A percentile compares a stretch with the other conserved stretches of the same genome.
phyloP scores from a whole-genome alignment of 177 flowering plant genomes.

The Vitis hybrid region DNA sequence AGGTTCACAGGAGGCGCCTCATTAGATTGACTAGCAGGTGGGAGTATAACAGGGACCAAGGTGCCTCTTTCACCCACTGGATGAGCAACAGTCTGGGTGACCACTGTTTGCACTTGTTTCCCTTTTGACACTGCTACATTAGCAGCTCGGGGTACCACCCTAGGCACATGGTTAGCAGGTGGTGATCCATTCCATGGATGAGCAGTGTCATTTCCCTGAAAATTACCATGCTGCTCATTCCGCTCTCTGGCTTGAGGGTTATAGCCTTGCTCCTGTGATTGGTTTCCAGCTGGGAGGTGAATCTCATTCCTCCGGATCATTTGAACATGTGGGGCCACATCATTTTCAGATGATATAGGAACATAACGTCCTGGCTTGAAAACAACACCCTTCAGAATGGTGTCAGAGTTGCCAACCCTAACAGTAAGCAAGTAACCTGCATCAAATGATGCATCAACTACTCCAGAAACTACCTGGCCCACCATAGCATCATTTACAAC shows the following conservation, averaged over 20 bases:
- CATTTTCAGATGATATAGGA: constrained; percentile 72
- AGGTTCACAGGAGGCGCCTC: constrained; percentile 21
- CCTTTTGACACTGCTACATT: constrained; percentile 19
- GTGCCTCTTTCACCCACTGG: constrained; percentile 26
- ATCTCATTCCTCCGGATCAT: constrained; percentile 63
- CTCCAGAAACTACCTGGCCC: constrained; percentile 76
- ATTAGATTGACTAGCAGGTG: constrained; percentile 28
- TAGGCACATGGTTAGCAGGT: constrained; percentile 11
- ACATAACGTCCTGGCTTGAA: constrained; percentile 75
- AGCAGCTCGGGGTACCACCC: constrained; percentile 12
- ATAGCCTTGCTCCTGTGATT: constrained; percentile 21
- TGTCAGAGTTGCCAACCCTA: constrained; percentile 63
- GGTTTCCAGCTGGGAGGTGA: constrained; percentile 28
- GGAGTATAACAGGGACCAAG: constrained; percentile 46
- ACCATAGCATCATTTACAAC: constrained; percentile 36
- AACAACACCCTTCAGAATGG: constrained; percentile 70
- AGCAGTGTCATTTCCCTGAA: constrained; percentile 19
- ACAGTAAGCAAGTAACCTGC: constrained; percentile 84
- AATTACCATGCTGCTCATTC: constrained; percentile 14
- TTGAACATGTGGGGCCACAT: constrained; percentile 72
- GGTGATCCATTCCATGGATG: constrained; percentile 12
- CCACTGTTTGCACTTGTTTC: constrained; percentile 15
- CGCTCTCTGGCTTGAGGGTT: constrained; percentile 18
- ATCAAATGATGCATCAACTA: constrained; percentile 78
- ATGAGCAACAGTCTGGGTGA: constrained; percentile 19